Evolutionary conservation across 2,329 filamentous ascomycete species (phyloP), one percentile per base, ranked within the genome.

Genomic region (Xylaria multiplex): DNA sequence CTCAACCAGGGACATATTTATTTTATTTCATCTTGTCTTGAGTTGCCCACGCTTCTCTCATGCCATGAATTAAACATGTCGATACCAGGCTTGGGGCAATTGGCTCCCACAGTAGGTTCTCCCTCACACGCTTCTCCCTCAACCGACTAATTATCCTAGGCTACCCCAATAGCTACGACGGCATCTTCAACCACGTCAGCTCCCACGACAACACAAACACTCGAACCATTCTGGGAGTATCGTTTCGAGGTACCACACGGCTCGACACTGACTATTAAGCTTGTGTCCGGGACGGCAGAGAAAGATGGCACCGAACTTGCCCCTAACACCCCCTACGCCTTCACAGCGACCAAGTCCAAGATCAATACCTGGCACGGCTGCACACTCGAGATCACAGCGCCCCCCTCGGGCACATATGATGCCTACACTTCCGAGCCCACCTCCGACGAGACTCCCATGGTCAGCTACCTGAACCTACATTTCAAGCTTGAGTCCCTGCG

Each of bases 241-340:
- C 88, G 92, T 57, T 95, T 95, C 80, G 86, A 92, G 75, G 89
- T 93, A 50, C 85, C 89, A 11, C 78, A 82, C 67, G 79, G 77
- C 68, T 78, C 79, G 64, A 73, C 77, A 35, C 66, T 85, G 57
- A 78, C 79, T 45, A 75, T 86, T 54, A 84, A 93, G 82, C 84
- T 98, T 30, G 81, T 93, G 62, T 88, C 86, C 40, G 96, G 96
- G 67, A 93, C 90, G 1, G 96, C 95, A 55, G 96, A 99, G 79
- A 89, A 97, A 75, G 97, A 98, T 77, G 96, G 96, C 76, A 94
- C 95, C 62, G 96, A 99, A 81, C 90, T 99, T 49, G 93, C 93
- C 11, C 85, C 88, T 9, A 91, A 91, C 63, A 91, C 91, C 58
- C 85, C 87, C 9, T 98, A 98, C 81, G 90, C 85, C 37, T 95